A percentile compares a stretch with the other conserved stretches of the same genome.
phyloP scores from a whole-genome alignment of 768 basidiomycete species.

The Collybia sp. region DNA sequence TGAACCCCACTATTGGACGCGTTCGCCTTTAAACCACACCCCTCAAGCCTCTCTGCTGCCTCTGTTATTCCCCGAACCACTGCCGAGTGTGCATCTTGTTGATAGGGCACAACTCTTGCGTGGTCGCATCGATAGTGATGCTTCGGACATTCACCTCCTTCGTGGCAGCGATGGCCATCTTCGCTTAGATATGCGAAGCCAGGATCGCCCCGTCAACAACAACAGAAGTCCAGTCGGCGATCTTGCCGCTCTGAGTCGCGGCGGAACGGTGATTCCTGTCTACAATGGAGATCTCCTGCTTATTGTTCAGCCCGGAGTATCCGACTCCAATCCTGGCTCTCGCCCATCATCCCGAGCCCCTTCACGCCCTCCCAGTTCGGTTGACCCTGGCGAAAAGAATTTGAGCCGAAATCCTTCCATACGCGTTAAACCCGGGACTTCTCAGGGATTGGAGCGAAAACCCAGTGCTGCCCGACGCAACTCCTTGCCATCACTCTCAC shows the following conservation, averaged over 20 bases:
- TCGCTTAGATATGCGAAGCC: conserved; percentile 27
- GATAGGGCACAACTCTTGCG: conserved; percentile 63
- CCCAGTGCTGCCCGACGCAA: conserved; percentile 68
- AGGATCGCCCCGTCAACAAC: conserved; percentile 24
- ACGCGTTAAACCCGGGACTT: conserved; percentile 68
- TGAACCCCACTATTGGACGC: conserved; percentile 73
- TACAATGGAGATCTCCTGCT: conserved; percentile 73
- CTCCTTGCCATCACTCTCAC: conserved; percentile 75
- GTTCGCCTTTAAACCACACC: conserved; percentile 27
- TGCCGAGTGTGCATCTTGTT: conserved; percentile 63
- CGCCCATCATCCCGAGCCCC: conserved; percentile 57
- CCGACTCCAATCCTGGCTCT: conserved; percentile 41
- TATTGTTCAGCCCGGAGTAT: conserved; percentile 53
- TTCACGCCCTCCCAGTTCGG: conserved; percentile 69
- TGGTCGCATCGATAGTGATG: conserved; percentile 66
- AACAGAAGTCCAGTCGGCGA: conserved; percentile 7
- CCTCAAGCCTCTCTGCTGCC: conserved; percentile 52
- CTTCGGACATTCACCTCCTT: conserved; percentile 57
- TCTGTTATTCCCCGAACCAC: conserved; percentile 70
- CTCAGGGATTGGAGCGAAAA: conserved; percentile 71
- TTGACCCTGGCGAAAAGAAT: conserved; percentile 39
- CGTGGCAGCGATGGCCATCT: conserved; percentile 45
- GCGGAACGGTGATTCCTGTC: conserved; percentile 68
- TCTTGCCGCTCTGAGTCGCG: conserved; percentile 39
- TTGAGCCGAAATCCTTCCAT: conserved; percentile 67